Evolutionary conservation across 768 basidiomycete species (phyloP).

Genomic region (Suillus variegatus): DNA sequence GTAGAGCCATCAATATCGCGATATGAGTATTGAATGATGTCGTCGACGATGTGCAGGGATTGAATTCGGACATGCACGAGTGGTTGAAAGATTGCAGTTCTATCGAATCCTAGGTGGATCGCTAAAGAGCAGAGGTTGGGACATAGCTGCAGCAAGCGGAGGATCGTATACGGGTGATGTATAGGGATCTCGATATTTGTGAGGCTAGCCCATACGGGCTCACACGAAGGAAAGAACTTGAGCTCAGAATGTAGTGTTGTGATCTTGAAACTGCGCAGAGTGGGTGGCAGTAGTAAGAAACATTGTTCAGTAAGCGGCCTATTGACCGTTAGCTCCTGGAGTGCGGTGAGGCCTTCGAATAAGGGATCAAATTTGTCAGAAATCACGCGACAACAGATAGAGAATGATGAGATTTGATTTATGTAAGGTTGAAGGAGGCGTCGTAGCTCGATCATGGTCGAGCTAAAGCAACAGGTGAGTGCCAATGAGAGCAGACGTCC

Average conservation of each 20-base stretch:
- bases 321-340: constrained; percentile 11
- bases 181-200: constrained; percentile 15
- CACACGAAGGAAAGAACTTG: background rate
- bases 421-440: constrained; percentile 23
- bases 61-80: constrained; percentile 16
- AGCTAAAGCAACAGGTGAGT: background rate
- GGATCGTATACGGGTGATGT: background rate
- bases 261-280: no score
- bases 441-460: background rate
- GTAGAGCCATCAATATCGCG: background rate
- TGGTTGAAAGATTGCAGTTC: background rate
- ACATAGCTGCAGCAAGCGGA: background rate
- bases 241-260: no score
- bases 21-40: background rate
- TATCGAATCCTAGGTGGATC: background rate
- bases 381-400: constrained; percentile 4
- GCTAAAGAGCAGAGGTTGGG: background rate
- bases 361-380: background rate
- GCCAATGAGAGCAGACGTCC: constrained; percentile 10
- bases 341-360: constrained; percentile 15
- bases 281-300: constrained; percentile 9
- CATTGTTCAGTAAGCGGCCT: constrained; percentile 1
- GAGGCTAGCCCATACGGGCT: constrained; percentile 22
- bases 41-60: constrained; percentile 10
- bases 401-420: constrained; percentile 5